Evolutionary conservation across 495 filamentous ascomycete species (phyloP).

Genomic region (Xylaria sp.): DNA sequence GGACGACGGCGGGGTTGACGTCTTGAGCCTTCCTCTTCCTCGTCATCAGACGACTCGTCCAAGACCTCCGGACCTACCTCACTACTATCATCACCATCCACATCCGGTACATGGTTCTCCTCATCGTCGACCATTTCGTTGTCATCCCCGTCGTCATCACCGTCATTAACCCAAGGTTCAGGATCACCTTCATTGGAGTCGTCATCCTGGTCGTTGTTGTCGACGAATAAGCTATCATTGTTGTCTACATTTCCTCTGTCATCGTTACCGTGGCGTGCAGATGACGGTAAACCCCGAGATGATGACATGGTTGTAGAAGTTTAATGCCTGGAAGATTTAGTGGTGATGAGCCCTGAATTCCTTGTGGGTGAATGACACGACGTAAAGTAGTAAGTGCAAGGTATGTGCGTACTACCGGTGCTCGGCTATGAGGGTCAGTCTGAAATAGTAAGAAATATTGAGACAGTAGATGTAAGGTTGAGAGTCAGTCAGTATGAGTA

Average conservation of each 20-base stretch:
- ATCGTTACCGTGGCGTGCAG: not conserved
- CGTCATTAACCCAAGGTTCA: not conserved
- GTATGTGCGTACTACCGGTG: not conserved
- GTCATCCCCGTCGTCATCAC: not conserved
- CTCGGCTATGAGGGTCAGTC: not conserved
- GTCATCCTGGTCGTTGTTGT: not conserved
- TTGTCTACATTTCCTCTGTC: not conserved
- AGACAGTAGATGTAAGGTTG: not conserved
- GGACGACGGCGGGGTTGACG: not conserved
- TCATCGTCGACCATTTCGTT: not conserved
- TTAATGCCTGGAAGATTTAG: not conserved
- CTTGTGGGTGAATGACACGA: not conserved
- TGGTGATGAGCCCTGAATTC: not conserved
- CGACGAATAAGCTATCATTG: not conserved
- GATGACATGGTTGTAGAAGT: constrained; percentile 5
- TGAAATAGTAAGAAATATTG: not conserved
- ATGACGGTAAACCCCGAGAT: not conserved
- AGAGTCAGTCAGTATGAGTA: not conserved
- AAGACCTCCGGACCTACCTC: not conserved
- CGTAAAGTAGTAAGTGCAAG: not conserved
- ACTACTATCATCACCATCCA: not conserved
- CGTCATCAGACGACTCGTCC: not conserved
- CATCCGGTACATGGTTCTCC: not conserved
- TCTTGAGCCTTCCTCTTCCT: not conserved
- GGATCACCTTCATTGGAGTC: not conserved